Evolutionary conservation across 2,329 filamentous ascomycete genomes (phyloP).

Genomic region (Fusarium sp.): DNA sequence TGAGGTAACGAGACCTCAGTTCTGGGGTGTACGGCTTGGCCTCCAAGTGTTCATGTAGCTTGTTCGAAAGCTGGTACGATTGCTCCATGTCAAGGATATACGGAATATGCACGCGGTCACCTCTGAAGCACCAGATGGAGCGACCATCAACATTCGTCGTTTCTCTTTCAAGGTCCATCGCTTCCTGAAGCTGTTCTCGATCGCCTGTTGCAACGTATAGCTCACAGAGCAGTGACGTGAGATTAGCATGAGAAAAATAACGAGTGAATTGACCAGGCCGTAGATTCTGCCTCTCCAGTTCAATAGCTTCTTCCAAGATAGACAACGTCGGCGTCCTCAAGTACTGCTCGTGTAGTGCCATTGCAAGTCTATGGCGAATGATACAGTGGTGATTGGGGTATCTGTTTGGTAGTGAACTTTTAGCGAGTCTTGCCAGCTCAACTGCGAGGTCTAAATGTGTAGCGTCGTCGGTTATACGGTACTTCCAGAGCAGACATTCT

Average conservation of each 20-base stretch:
- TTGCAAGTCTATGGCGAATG: background rate
- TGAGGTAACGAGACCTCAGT: background rate
- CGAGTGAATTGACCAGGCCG: background rate
- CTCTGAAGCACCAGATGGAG: background rate
- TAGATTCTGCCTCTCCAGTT: background rate
- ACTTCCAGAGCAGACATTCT: background rate
- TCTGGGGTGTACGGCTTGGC: rapidly evolving
- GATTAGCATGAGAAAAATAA: background rate
- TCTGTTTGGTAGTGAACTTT: background rate
- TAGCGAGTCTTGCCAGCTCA: background rate
- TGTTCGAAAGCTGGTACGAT: background rate
- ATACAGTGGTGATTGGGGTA: background rate
- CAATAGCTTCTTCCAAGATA: background rate
- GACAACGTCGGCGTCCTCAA: rapidly evolving
- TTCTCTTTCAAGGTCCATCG: background rate
- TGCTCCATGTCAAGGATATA: background rate
- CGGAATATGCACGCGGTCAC: background rate
- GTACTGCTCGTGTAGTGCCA: background rate
- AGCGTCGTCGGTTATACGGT: background rate
- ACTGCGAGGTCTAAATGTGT: rapidly evolving
- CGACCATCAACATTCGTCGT: background rate
- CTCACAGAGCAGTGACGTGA: background rate
- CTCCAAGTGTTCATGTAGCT: background rate
- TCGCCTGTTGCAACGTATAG: background rate
- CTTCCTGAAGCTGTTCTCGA: background rate